phyloP scores from a whole-genome alignment of 768 basidiomycete genomes.

The Pholiota microspora region DNA sequence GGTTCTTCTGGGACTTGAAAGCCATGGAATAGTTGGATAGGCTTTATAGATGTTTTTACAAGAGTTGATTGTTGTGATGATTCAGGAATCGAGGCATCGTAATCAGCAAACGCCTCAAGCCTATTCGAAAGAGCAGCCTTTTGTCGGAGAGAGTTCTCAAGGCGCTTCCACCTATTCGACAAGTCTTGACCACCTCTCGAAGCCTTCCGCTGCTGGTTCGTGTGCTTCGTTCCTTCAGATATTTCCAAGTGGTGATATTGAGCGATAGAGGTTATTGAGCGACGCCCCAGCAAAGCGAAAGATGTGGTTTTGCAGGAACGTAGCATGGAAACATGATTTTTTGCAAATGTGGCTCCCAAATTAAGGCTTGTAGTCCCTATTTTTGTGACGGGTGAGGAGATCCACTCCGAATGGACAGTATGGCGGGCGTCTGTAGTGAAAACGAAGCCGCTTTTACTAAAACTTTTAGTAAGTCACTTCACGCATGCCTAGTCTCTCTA shows the following conservation, averaged over 20 bases:
- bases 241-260: conserved; percentile 12
- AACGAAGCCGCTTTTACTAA: too few relatives aligned
- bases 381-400: not conserved
- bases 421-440: too few relatives aligned
- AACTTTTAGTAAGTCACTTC: too few relatives aligned
- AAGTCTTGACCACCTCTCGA: conserved; percentile 57
- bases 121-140: conserved; percentile 36
- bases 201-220: conserved; percentile 15
- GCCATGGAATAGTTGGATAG: conserved; percentile 43
- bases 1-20: conserved; percentile 63
- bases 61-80: conserved; percentile 9
- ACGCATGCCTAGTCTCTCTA: too few relatives aligned
- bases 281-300: conserved; percentile 1
- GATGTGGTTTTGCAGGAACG: conserved; percentile 4
- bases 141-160: conserved; percentile 52
- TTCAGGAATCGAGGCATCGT: conserved; percentile 1
- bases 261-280: conserved; percentile 12
- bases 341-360: not conserved
- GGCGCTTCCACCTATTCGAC: conserved; percentile 48
- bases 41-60: conserved; percentile 2
- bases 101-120: conserved; percentile 21
- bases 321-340: conserved; percentile 20
- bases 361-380: not conserved
- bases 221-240: conserved; percentile 9
- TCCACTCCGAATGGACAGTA: too few relatives aligned